These are phyloP conservation scores for Takashimella tepidaria DNA, from an alignment of 1,284 basidiomycete genomes.

Conservation along the genomic window DNA sequence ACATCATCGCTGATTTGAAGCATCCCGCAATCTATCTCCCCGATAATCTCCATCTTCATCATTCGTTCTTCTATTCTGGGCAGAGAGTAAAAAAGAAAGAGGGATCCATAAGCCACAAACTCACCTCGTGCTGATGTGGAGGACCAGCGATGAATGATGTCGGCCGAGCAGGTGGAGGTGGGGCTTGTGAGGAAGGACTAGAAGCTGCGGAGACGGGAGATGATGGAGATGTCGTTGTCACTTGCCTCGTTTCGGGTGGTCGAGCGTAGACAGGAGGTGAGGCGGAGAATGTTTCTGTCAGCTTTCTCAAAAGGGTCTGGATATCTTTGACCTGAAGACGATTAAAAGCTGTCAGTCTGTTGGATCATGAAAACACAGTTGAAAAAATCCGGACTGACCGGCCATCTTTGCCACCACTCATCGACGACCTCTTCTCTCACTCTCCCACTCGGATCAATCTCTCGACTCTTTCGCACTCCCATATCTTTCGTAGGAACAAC, in stretches of 20 bases:
- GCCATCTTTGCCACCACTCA: conserved; percentile 75
- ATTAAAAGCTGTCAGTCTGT: too few relatives aligned
- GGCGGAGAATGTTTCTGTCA: conserved; percentile 65
- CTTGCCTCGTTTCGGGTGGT: conserved; percentile 47
- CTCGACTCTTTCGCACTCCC: conserved; percentile 71
- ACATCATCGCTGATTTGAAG: too few relatives aligned
- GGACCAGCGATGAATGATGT: background rate
- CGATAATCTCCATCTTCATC: too few relatives aligned
- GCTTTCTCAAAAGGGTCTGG: conserved; percentile 31
- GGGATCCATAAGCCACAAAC: too few relatives aligned
- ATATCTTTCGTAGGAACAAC: conserved; percentile 92
- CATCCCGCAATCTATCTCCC: too few relatives aligned
- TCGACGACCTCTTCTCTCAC: conserved; percentile 49
- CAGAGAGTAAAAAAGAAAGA: too few relatives aligned
- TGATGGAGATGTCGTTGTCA: background rate
- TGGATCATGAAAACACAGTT: too few relatives aligned
- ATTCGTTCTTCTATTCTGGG: too few relatives aligned
- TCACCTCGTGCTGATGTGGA: background rate
- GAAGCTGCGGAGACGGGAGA: background rate
- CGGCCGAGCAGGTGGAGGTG: conserved; percentile 31
- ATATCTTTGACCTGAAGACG: conserved; percentile 32
- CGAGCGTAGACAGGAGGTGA: conserved; percentile 89
- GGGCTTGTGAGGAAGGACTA: conserved; percentile 11
- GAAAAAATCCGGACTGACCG: too few relatives aligned
- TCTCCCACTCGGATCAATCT: conserved; percentile 78